Evolutionary conservation across 371 early-diverging fungal genomes (phyloP).

Genomic region (Fennellomyces sp.): DNA sequence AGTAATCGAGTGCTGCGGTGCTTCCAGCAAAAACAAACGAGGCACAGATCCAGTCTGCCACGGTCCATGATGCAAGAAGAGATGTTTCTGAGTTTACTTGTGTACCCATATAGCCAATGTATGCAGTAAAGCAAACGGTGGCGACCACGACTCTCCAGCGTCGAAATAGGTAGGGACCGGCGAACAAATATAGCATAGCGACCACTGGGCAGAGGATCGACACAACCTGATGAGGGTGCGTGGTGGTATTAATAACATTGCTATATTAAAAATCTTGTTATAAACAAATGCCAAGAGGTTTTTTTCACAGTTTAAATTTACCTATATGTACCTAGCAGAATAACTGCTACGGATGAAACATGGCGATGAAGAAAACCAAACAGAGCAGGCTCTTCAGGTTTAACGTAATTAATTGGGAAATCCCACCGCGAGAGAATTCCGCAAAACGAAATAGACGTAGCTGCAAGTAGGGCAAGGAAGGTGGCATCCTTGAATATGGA

Average conservation of each 20-base stretch:
- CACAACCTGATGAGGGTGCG: neutral
- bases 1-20: conserved; percentile 40
- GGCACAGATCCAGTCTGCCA: conserved; percentile 41
- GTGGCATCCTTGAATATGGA: conserved; percentile 14
- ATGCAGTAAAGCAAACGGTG: conserved; percentile 26
- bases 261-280: neutral
- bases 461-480: conserved; percentile 44
- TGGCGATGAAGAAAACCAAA: conserved; percentile 18
- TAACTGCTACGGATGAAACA: conserved; percentile 20
- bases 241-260: neutral
- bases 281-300: neutral
- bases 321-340: conserved; percentile 23
- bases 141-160: conserved; percentile 19
- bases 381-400: conserved; percentile 11
- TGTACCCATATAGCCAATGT: conserved; percentile 27
- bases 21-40: conserved; percentile 38
- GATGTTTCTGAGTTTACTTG: conserved; percentile 15
- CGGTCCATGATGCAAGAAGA: conserved; percentile 33
- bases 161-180: conserved; percentile 40
- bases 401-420: conserved; percentile 31
- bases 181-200: neutral
- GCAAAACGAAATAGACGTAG: conserved; percentile 31
- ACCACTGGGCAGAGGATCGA: neutral
- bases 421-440: conserved; percentile 40
- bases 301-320: conserved; percentile 11